These are phyloP conservation scores for Ustanciosporium gigantosporum DNA, from an alignment of 1,284 basidiomycete species.

Conservation along the genomic window DNA sequence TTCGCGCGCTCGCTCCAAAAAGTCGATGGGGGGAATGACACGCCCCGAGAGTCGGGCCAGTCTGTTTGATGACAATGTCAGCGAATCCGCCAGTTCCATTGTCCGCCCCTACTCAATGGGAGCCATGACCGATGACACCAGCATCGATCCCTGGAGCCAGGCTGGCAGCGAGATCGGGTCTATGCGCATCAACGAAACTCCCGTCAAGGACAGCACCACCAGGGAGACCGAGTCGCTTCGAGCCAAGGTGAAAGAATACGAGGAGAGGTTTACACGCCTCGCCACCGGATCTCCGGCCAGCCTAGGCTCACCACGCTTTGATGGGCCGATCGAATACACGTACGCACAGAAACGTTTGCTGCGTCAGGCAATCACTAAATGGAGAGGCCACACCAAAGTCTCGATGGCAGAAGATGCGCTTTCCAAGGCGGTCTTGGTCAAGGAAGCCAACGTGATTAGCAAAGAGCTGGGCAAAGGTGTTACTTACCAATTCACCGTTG, in stretches of 20 bases:
- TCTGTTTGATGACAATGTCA: conserved; percentile 48
- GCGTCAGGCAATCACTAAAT: conserved; percentile 76
- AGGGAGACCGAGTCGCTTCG: conserved; percentile 40
- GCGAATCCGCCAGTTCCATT: conserved; percentile 43
- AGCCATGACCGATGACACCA: conserved; percentile 53
- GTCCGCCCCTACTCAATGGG: conserved; percentile 50
- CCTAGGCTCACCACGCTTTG: conserved; percentile 14
- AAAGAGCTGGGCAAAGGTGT: conserved; percentile 74
- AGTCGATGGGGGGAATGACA: conserved; percentile 48
- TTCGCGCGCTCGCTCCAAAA: conserved; percentile 41
- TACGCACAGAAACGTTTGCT: conserved; percentile 28
- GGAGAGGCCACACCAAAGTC: conserved; percentile 67
- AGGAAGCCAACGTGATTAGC: conserved; percentile 78
- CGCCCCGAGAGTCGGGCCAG: conserved; percentile 52
- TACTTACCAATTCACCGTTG: conserved; percentile 86
- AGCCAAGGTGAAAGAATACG: conserved; percentile 53
- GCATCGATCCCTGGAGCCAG: conserved; percentile 52
- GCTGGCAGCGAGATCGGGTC: conserved; percentile 42
- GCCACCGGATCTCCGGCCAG: conserved; percentile 5
- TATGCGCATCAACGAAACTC: conserved; percentile 20
- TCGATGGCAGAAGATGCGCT: conserved; percentile 86
- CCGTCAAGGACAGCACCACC: conserved; percentile 10
- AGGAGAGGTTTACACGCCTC: conserved; percentile 42
- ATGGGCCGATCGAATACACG: conserved; percentile 25
- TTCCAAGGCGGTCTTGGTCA: conserved; percentile 80